Base-by-base conservation (phyloP, 2,329 filamentous ascomycete species). In the Trichoderma koningiopsis region DNA sequence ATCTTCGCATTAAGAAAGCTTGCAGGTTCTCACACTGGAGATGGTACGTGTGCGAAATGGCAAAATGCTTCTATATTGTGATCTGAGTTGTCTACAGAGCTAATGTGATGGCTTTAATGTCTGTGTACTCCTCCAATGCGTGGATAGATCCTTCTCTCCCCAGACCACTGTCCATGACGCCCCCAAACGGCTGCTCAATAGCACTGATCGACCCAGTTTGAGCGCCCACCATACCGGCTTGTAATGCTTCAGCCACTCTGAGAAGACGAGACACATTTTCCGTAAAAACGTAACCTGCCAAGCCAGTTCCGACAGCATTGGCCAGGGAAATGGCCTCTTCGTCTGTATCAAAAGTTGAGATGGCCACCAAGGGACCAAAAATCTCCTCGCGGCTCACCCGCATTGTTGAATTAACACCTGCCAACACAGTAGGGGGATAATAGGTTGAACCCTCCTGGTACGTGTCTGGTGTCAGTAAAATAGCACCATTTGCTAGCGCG, bases 241-340 rank as follows among this genome's bases (percentile, higher is more conserved):
- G 85, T 56, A 91, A 78, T 3, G 77, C 81, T 73, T 86, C 84
- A 2, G 82, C 79, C 2, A 87, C 80, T 11, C 83, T 77, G 56
- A 75, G 76, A n/a, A 79, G 73, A 83, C 61, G 78, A 75, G 4
- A 83, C 68, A 74, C 84, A 79, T 70, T 76, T 76, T 59, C 35
- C 13, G 81, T 90, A 79, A 89, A 93, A 81, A 94, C 92, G 80
- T 94, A 94, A 0, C 89, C 89, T 1, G 91, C 91, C 19, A 94
- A 84, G 3, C 91, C 91, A 27, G 93, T 90, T 68, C 92, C 88
- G 0, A 89, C 82, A 22, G 81, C 80, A 76, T 94, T 94, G 1
- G 91, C 91, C 60, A 89, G 80, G 63, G 86, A 83, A 33, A 92
- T 84, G 22, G 92, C 91, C 71, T 93, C 90, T 59, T 89, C 87